phyloP scores from a whole-genome alignment of 495 filamentous ascomycete species.

The Penicillium pulvis region DNA sequence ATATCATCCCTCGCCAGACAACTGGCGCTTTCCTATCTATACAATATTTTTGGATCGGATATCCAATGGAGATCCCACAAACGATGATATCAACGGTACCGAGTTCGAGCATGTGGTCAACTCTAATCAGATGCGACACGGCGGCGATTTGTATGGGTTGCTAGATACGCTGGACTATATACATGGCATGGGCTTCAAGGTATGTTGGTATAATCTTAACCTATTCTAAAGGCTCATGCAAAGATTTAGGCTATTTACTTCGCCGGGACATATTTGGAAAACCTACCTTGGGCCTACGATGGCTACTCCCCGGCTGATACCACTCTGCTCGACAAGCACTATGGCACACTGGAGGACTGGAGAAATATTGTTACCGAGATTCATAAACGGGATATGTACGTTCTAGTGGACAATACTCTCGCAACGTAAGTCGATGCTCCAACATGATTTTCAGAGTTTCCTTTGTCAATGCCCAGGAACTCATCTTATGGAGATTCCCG shows the following conservation, averaged over 20 bases:
- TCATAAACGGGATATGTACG: slow-evolving; percentile 67
- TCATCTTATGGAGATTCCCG: too few relatives aligned
- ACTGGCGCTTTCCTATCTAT: slow-evolving; percentile 75
- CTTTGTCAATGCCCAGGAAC: not conserved
- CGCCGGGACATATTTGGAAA: slow-evolving; percentile 70
- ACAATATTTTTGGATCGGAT: slow-evolving; percentile 70
- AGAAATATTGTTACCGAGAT: slow-evolving; percentile 64
- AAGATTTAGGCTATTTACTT: slow-evolving; percentile 64
- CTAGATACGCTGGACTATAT: slow-evolving; percentile 73
- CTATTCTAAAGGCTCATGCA: not conserved
- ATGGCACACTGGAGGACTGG: slow-evolving; percentile 66
- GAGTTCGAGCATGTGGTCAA: slow-evolving; percentile 68
- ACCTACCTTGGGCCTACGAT: slow-evolving; percentile 70
- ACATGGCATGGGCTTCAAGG: slow-evolving; percentile 75
- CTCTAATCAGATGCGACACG: slow-evolving; percentile 71
- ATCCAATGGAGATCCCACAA: slow-evolving; percentile 71
- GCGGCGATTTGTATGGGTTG: slow-evolving; percentile 67
- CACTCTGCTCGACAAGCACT: slow-evolving; percentile 71
- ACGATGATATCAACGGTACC: slow-evolving; percentile 71
- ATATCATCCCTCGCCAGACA: slow-evolving; percentile 60
- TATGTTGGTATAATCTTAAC: slow-evolving; percentile 17
- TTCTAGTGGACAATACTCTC: slow-evolving; percentile 72
- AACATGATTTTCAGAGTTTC: not conserved
- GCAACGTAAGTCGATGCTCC: slow-evolving; percentile 55
- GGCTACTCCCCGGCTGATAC: slow-evolving; percentile 69